Conservation (phyloP, 2,329 filamentous ascomycete species). For the Penicillium paneum region DNA sequence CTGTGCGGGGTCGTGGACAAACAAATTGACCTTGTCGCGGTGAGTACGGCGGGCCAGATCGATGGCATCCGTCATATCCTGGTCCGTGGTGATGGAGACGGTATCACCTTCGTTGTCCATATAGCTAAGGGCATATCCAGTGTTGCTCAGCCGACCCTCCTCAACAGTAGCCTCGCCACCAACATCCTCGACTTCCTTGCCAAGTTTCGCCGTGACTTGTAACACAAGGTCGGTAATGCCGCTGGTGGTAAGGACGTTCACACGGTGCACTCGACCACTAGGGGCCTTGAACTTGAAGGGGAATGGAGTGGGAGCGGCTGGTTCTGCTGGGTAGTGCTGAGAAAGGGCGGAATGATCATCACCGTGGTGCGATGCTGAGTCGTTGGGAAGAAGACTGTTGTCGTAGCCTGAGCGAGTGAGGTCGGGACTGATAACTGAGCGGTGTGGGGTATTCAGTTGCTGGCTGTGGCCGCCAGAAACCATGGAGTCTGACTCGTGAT, state of each 20-base stretch:
- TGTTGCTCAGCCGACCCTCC: constrained; percentile 70
- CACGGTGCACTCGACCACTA: constrained; percentile 84
- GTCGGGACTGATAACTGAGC: constrained; percentile 81
- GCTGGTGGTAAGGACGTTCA: constrained; percentile 77
- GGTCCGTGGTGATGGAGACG: constrained; percentile 93
- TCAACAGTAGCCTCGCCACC: constrained; percentile 76
- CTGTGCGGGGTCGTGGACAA: constrained; percentile 89
- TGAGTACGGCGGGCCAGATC: constrained; percentile 71
- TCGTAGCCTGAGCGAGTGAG: constrained; percentile 52
- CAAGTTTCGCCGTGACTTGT: constrained; percentile 79
- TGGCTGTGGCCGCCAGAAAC: constrained; percentile 84
- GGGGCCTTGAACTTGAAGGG: constrained; percentile 99
- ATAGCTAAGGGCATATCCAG: constrained; percentile 90
- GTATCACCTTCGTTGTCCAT: constrained; percentile 95
- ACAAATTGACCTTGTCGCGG: constrained; percentile 93
- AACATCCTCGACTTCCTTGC: constrained; percentile 74
- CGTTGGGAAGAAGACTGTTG: constrained; percentile 84
- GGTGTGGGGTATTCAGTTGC: constrained; percentile 64
- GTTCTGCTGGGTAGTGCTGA: constrained; percentile 54
- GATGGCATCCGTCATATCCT: constrained; percentile 88
- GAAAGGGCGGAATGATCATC: constrained; percentile 69
- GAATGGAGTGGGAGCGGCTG: constrained; percentile 71
- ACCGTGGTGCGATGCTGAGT: constrained; percentile 91
- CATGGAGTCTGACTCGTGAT: constrained; percentile 93
- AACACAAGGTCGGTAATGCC: constrained; percentile 77